Evolutionary conservation across 768 basidiomycete genomes (phyloP), one percentile per base, ranked within the genome.

Genomic region (Exsudoporus frostii): DNA sequence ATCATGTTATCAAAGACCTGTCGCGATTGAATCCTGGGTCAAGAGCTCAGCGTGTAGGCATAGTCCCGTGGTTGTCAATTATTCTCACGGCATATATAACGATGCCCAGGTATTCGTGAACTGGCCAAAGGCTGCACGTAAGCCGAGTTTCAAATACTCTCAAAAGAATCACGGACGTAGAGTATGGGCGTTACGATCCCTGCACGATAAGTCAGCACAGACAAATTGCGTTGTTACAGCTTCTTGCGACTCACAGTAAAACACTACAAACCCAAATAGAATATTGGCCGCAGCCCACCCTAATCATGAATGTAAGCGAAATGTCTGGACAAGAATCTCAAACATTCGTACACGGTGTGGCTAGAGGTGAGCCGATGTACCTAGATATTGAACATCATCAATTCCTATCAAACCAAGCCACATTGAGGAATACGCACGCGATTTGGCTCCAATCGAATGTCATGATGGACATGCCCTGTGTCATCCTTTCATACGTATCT

Each of bases 391-490:
- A 50, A 34, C 9, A 19, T 30, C 36, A 34, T 54, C 38, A 50
- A 41, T 47, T 5, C 13, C 3, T 15, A 17, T 32, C 46, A 29
- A 25, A 51, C 15, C 20, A 10, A 8, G 27, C 22, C 1, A 20
- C 10, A 24, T 9, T 20, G 11, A 46, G 24, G 61, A 57, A 47
- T 63, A 66, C 68, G 44, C 33, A 71, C 64, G 70, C 68, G 52
- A 86, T 83, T 68, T 88, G 85, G 17, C 82, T 76, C 90, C 90
- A 92, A 63, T 92, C 90, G 64, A 92, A 89, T 39, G 88, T 88
- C 55, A 90, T 63, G 45, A 89, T 62, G 47, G 84, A 84, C 85
- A 90, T 88, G 27, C 84, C 83, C 70, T 69, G 20, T 29, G 6
- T 2, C 27, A 33, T 7, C 13, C 20, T 22, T 20, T 19, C 17